A percentile compares a stretch with the other conserved stretches of the same genome.
These are phyloP conservation scores for Pseudopyricularia cyperi DNA, from an alignment of 2,329 filamentous ascomycete species.

Conservation along the genomic window DNA sequence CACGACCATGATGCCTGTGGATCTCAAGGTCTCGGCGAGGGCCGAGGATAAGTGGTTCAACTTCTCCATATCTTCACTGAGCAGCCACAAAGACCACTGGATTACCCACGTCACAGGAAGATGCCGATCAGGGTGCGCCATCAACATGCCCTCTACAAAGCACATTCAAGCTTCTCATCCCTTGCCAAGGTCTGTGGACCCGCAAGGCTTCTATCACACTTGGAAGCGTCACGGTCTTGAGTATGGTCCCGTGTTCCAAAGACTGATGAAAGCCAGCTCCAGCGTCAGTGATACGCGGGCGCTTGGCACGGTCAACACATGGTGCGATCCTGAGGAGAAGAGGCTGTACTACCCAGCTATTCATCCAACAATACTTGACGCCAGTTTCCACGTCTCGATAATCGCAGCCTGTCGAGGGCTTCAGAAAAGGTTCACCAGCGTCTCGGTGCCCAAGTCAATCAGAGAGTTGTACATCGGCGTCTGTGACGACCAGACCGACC, in stretches of 20 bases:
- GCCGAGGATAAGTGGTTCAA: neutral
- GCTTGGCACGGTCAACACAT: neutral
- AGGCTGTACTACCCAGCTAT: conserved; percentile 9
- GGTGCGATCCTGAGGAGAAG: neutral
- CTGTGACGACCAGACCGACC: neutral
- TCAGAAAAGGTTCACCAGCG: conserved; percentile 1
- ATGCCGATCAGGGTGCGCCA: neutral
- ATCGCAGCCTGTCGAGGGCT: conserved; percentile 2
- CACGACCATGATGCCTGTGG: conserved; percentile 1
- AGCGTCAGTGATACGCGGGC: neutral
- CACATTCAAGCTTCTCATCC: neutral
- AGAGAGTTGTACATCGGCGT: conserved; percentile 5
- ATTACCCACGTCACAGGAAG: neutral
- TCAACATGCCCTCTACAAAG: neutral
- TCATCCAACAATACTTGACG: conserved; percentile 18
- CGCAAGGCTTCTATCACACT: neutral
- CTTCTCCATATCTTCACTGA: conserved; percentile 4
- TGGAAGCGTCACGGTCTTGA: conserved; percentile 4
- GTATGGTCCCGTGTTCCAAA: conserved; percentile 7
- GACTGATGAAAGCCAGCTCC: conserved; percentile 3
- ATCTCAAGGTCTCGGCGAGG: neutral
- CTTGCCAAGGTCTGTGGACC: neutral
- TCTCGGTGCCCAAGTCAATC: conserved; percentile 6
- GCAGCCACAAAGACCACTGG: neutral
- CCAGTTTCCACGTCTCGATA: conserved; percentile 6